Conservation (phyloP, 371 early-diverging fungal genomes). For the Quaeritorhiza haematococci region DNA sequence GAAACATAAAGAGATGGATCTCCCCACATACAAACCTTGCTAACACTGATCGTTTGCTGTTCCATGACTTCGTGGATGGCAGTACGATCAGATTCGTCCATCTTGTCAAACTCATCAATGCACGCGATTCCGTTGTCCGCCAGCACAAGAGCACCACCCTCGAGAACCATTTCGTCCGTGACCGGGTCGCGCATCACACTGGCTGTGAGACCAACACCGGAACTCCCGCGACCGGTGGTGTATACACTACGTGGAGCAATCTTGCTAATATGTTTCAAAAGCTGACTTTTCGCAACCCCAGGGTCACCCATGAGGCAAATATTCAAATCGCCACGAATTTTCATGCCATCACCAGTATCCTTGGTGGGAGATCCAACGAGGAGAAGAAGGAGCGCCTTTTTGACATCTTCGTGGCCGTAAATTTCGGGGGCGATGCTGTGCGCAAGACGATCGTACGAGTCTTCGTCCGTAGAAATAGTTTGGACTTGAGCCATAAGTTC, state of each 20-base stretch:
- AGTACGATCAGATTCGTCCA: constrained; percentile 94
- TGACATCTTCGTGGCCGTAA: constrained; percentile 94
- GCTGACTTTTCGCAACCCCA: constrained; percentile 98
- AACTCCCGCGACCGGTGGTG: constrained; percentile 99
- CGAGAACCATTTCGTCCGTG: constrained; percentile 98
- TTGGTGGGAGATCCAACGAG: constrained; percentile 88
- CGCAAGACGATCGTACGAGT: constrained; percentile 81
- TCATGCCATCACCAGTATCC: constrained; percentile 84
- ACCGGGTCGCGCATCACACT: constrained; percentile 95
- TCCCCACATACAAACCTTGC: constrained; percentile 82
- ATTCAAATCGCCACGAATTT: constrained; percentile 94
- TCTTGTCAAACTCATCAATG: constrained; percentile 99
- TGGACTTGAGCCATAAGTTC: constrained; percentile 60
- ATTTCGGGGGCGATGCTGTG: constrained; percentile 96
- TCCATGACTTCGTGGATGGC: constrained; percentile 99
- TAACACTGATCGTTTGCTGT: constrained; percentile 97
- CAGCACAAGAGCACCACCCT: constrained; percentile 98
- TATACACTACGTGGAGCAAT: constrained; percentile 95
- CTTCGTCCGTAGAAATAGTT: constrained; percentile 60
- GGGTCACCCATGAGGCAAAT: constrained; percentile 99
- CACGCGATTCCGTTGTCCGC: constrained; percentile 97
- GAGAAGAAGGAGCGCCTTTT: constrained; percentile 84
- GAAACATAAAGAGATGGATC: constrained; percentile 94
- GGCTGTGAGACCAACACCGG: constrained; percentile 99
- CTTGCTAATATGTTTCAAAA: constrained; percentile 96